Base-by-base conservation (phyloP, 2,329 filamentous ascomycete genomes). In the Fusarium udum region DNA sequence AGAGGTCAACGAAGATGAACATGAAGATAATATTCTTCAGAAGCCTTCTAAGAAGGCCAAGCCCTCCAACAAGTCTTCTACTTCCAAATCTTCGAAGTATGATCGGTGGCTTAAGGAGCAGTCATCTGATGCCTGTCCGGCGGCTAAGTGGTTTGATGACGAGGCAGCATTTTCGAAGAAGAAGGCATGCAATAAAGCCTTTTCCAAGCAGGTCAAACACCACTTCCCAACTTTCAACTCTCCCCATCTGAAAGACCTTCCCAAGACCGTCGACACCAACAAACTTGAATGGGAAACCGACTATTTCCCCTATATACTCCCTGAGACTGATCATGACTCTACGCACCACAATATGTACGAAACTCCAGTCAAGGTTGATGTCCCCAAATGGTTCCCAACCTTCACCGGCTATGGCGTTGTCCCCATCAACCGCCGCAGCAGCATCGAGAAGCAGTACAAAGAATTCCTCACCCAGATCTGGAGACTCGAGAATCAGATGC, bases 331-430 rank as follows among this genome's bases (percentile, higher is more conserved):
- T 8, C n/a, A 42, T 7, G 59, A 64, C 16, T 37, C 39, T 18
- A 24, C 59, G 10, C 66, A 52, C 26, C 39, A 59, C 36, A 69
- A 45, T 24, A 58, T 64, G 36, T 65, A 59, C 36, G 66, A 69
- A 26, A 39, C 42, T 9, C 46, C 42, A 10, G 39, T 49, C 12
- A 18, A 46, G 16, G 55, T 36, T 6, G 22, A 63, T 8, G 42
- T 77, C 6, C 75, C 74, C 11, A 66, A 74, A 20, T 77, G 75
- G 75, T 75, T 77, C 43, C 36, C 55, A 12, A 31, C 59, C 16
- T 75, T 77, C 20, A 34, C 45, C 31, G 62, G 43, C 18, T 67
- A 58, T 32, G 64, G 69, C 15, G 59, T 75, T 14, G 22, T 76
- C 15, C 56, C 61, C 18, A 56, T 76, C 31, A 43, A 74, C 43